Evolutionary conservation across 2,329 filamentous ascomycete species (phyloP), one percentile per base, ranked within the genome.

Genomic region (Claviceps lovelessii): DNA sequence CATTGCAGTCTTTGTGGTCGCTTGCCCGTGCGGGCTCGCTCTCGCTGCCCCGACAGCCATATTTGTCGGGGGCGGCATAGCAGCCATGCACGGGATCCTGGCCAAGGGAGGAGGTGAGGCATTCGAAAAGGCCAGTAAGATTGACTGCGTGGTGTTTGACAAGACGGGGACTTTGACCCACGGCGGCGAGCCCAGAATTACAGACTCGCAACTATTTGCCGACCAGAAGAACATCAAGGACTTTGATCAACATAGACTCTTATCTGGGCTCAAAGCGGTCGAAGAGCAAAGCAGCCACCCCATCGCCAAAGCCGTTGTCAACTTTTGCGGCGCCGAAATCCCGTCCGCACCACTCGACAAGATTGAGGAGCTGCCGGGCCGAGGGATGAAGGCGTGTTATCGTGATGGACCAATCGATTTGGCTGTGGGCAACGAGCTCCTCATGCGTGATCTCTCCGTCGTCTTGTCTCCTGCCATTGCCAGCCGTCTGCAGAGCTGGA

Each of bases 1-100:
- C 17, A 91, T 94, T 61, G 81, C 88, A 7, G 88, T 93, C 13
- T 93, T 94, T 61, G 87, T 94, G 39, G 84, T 94, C 33, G 88
- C 88, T 2, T 94, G 88, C 63, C 88, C 88, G 1, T 94, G 88
- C 63, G 88, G 88, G 2, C 76, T 94, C 15, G 88, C 85, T 1
- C 79, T 94, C 8, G 88, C 88, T n/a, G 88, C 88, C 0, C 88
- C 88, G 1, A 94, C 88, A 0, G 88, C 88, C 53, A 80, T 94
- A 39, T 91, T 91, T 59, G 88, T 93, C 10, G 88, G 87, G 3
- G 84, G 86, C 41, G 88, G 88, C 1, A 72, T 93, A 19, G 88
- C 88, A 2, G 88, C 88, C 7, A 84, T 85, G 65, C 72, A 88
- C 62, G 88, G 88, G 1, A 89, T 94, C 54, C 74, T 94, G 1